Evolutionary conservation across 164 flowering plant species (phyloP).

Genomic region (Nymphaea thermarum): DNA sequence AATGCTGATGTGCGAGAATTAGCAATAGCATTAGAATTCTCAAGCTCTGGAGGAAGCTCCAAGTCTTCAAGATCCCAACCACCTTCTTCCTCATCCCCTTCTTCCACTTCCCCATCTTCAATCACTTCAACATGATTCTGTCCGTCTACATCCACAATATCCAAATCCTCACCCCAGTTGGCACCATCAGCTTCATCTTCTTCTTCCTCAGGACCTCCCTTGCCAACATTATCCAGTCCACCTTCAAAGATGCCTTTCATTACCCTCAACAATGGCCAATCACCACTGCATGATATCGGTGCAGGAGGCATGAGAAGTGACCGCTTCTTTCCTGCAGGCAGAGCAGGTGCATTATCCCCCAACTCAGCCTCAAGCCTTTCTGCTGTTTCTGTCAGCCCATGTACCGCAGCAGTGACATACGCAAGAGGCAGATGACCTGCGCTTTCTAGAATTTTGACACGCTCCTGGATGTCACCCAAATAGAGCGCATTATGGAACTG

Average conservation of each 20-base stretch:
- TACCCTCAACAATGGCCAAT: conserved; percentile 70
- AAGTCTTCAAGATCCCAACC: conserved; percentile 73
- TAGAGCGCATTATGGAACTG: conserved; percentile 90
- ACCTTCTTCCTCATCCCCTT: conserved; percentile 57
- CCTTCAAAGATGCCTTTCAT: conserved; percentile 81
- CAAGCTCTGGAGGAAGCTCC: conserved; percentile 55
- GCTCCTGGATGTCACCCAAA: conserved; percentile 72
- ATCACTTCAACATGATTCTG: conserved; percentile 38
- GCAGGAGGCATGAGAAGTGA: conserved; percentile 70
- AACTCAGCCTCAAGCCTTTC: conserved; percentile 53
- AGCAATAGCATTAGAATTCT: conserved; percentile 38
- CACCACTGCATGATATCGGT: conserved; percentile 65
- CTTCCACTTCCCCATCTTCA: conserved; percentile 20
- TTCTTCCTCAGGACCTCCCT: conserved; percentile 39
- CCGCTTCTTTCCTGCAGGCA: conserved; percentile 36
- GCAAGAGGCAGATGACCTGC: conserved; percentile 91
- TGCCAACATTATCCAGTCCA: conserved; percentile 44
- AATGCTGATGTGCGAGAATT: conserved; percentile 41
- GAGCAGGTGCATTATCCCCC: conserved; percentile 61
- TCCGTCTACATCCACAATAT: conserved; percentile 48
- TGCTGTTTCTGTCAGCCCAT: conserved; percentile 65
- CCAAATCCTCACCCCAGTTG: conserved; percentile 80
- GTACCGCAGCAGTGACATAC: conserved; percentile 61
- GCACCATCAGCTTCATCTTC: conserved; percentile 60
- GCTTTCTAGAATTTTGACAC: conserved; percentile 67